Percentiles rank a stretch among this genome's conserved stretches.
Conservation (phyloP, 2,329 filamentous ascomycete genomes). For the Aspergillus piperis region DNA sequence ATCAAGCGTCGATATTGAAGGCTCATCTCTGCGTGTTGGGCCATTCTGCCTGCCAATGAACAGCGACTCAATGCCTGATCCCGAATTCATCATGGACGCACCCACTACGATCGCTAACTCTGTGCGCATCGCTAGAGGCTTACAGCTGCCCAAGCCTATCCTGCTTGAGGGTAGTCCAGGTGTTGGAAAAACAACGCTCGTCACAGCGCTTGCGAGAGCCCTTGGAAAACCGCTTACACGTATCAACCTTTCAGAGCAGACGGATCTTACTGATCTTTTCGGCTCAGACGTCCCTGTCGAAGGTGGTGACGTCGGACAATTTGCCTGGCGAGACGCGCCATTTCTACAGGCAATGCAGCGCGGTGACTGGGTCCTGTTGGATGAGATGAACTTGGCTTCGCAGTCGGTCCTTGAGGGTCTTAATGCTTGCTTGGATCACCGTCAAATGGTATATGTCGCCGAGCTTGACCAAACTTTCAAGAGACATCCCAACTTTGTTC, state of each 20-base stretch:
- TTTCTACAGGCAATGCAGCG: constrained; percentile 96
- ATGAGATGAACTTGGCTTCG: constrained; percentile 98
- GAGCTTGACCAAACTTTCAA: constrained; percentile 94
- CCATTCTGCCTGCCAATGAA: constrained; percentile 68
- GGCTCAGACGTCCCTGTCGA: constrained; percentile 95
- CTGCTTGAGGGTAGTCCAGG: constrained; percentile 96
- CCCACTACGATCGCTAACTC: constrained; percentile 88
- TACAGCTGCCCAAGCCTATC: constrained; percentile 88
- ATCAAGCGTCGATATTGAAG: constrained; percentile 59
- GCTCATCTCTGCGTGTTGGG: constrained; percentile 65
- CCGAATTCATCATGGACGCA: constrained; percentile 77
- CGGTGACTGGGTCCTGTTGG: constrained; percentile 92
- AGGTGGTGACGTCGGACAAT: constrained; percentile 85
- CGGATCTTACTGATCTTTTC: constrained; percentile 95
- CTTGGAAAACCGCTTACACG: constrained; percentile 81
- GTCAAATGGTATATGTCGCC: constrained; percentile 92
- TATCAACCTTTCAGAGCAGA: constrained; percentile 97
- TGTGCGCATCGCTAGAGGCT: constrained; percentile 84
- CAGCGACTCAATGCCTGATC: constrained; percentile 52
- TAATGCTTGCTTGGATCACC: constrained; percentile 94
- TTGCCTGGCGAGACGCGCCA: constrained; percentile 92
- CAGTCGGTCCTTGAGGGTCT: constrained; percentile 95
- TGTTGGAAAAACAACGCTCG: constrained; percentile 93
- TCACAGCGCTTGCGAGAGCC: constrained; percentile 78
- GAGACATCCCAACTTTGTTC: constrained; percentile 82